Base-by-base conservation (phyloP, 352 stramenopile species). In the Phytophthora macrochlamydospora region DNA sequence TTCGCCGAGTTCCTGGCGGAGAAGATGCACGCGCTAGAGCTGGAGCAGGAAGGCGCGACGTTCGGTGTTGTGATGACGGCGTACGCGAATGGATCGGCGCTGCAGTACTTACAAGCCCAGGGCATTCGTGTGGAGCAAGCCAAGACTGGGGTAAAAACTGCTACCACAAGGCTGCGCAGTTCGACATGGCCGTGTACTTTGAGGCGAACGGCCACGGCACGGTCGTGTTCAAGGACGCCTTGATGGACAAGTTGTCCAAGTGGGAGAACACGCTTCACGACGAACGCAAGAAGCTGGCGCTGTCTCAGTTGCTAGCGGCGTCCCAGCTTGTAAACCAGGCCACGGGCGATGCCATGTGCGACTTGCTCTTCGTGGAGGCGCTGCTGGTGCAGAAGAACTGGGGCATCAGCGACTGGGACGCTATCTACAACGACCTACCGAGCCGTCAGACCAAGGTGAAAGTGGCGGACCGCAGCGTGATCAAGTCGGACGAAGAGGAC, bases 141-240 rank as follows among this genome's bases (percentile, higher is more conserved):
- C 56, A 99, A 98, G 83, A 99, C 97, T 5, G 97, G 97, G 49
- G 97, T 99, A 51, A 99, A 99, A 94, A 98, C 73, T 95, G 99
- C 51, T 97, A 99, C 78, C 87, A 97, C 54, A 96, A 97, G 63
- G 94, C 97, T 18, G 76, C 89, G 42, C 74, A 98, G 58, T 99
- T 97, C 73, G 98, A 99, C 78, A 90, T 99, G 60, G 98, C 97
- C 35, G 90, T 99, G 43, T 99, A 99, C 87, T 99, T 99, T 78
- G 98, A 99, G 79, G 92, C 98, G 33, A 99, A 99, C 81, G 98
- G 98, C 50, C 98, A 99, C 79, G 98, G 98, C 40, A 99, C 97
- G 2, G 96, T 99, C 30, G 76, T 99, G 28, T 97, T 99, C 74
- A 97, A 92, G 52, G 84, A 96, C 40, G 71, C 83, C 46, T 83